Evolutionary conservation across 257 asterid species (phyloP), one percentile per base, ranked within the genome.

Genomic region (Hygrophila difformis): DNA sequence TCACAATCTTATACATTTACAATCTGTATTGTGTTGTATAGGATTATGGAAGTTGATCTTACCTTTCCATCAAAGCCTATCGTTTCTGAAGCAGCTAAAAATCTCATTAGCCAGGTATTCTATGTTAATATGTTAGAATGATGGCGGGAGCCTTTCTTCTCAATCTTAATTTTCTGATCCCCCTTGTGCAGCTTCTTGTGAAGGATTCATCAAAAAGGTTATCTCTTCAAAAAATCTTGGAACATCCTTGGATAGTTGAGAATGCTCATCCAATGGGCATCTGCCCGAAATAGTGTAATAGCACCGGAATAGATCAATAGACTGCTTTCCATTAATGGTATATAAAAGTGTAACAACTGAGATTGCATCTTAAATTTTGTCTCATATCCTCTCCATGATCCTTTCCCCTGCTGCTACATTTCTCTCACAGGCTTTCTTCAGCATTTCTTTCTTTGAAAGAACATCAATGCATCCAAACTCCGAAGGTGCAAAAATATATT

Each of bases 11-110:
- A n/a, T n/a, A n/a, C n/a, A n/a, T n/a, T n/a, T n/a, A n/a, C n/a
- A n/a, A n/a, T n/a, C n/a, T 26, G 22, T 5, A 0, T 60, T 50
- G 37, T 39, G 12, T 35, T 51, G 18, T 51, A 44, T 62, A 89
- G 96, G 84, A 89, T 85, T 52, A 51, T 77, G 88, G 79, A 56
- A 70, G 82, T 89, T n/a, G 96, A 86, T 65, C 85, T 91, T 34
- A 78, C 70, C 69, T 91, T 85, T 70, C 98, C 96, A 39, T 61
- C 81, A 39, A 66, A 71, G 51, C 93, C 74, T 22, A 22, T 16
- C 1, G 73, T 72, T 38, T 82, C 94, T 19, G 70, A 52, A 34
- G 92, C 73, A 50, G 93, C 92, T 53, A 82, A 78, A 71, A 62
- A 82, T 72, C 95, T 91, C 59, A 82, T 91, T 48, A 66, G 78